Percentiles rank a stretch among this genome's conserved stretches.
Evolutionary conservation across 495 filamentous ascomycete genomes (phyloP).

Genomic region (Penicillium maclennaniae): DNA sequence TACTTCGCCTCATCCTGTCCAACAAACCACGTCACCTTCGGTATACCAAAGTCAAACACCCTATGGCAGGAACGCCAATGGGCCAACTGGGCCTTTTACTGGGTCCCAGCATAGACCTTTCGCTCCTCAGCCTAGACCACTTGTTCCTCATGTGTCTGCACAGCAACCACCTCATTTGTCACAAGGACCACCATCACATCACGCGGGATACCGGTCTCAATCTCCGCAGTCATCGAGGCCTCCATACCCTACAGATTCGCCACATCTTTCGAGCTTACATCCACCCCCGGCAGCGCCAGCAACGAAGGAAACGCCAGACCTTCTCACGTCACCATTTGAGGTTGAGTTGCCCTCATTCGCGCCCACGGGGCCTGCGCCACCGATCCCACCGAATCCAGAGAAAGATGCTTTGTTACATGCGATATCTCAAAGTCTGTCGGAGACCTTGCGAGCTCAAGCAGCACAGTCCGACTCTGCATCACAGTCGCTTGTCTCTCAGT

Average conservation of each 20-base stretch:
- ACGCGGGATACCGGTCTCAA: slow-evolving; percentile 20
- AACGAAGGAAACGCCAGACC: slow-evolving; percentile 56
- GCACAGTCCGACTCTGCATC: slow-evolving; percentile 66
- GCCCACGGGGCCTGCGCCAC: slow-evolving; percentile 62
- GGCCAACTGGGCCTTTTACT: slow-evolving; percentile 4
- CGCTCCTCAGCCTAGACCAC: slow-evolving; percentile 3
- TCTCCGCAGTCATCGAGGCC: slow-evolving; percentile 18
- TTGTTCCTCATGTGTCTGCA: not conserved
- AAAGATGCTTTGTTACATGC: slow-evolving; percentile 84
- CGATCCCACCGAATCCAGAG: slow-evolving; percentile 93
- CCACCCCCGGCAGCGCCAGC: slow-evolving; percentile 31
- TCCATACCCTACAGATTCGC: slow-evolving; percentile 17
- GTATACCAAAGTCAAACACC: slow-evolving; percentile 12
- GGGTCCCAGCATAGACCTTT: slow-evolving; percentile 2
- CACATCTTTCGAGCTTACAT: slow-evolving; percentile 17
- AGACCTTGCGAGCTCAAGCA: slow-evolving; percentile 60
- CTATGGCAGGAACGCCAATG: slow-evolving; percentile 11
- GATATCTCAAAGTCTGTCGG: slow-evolving; percentile 63
- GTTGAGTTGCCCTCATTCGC: slow-evolving; percentile 57
- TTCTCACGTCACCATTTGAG: slow-evolving; percentile 67
- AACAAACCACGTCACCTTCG: slow-evolving; percentile 7
- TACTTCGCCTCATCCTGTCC: not conserved
- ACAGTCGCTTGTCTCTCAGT: slow-evolving; percentile 72
- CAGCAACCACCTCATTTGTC: slow-evolving; percentile 4
- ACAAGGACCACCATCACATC: slow-evolving; percentile 13